Base-by-base conservation (phyloP, 768 basidiomycete species). In the Leucocoprinus birnbaumii region DNA sequence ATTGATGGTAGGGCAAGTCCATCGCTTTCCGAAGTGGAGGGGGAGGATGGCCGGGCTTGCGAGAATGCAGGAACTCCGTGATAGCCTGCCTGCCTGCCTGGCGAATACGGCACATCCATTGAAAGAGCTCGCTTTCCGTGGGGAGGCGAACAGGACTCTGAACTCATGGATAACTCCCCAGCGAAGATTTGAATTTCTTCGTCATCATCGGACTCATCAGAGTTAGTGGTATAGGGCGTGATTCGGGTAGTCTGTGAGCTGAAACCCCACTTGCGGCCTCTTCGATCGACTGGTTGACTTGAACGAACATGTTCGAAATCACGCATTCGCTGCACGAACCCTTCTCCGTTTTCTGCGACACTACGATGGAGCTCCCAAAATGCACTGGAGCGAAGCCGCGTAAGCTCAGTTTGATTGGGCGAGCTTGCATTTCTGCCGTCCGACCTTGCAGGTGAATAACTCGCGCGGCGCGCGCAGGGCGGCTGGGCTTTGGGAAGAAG, bases 271-370 rank as follows among this genome's bases (percentile, higher is more conserved):
- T 77, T 78, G 60, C 70, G 74, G 16, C 74, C 74, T 57, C 76
- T 35, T 13, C 47, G 47, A 4, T 49, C 54, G 13, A 34, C 21
- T 43, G 18, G 9, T 41, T 49, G 54, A 19, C 70, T 69, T 35
- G 78, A 78, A 53, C 82, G 73, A 22, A 75, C 73, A 47, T 74
- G 68, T 66, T 89, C 87, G 63, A 83, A 86, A 59, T 87, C 83
- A 53, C 84, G 84, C 87, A 90, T 89, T 49, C 84, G 83, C 53
- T 74, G 79, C 11, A 90, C 77, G 46, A 89, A 76, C 6, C 83
- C 81, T 60, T 89, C 86, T 18, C 84, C 86, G 58, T 73, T 82
- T 60, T 87, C 80, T 25, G 75, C 74, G 19, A 89, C 75, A 58
- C 80, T 86, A 62, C 77, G 74, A 42, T 76, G 82, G 37, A 90